phyloP scores from a whole-genome alignment of 371 early-diverging fungal species.

The Mortierella sp. region DNA sequence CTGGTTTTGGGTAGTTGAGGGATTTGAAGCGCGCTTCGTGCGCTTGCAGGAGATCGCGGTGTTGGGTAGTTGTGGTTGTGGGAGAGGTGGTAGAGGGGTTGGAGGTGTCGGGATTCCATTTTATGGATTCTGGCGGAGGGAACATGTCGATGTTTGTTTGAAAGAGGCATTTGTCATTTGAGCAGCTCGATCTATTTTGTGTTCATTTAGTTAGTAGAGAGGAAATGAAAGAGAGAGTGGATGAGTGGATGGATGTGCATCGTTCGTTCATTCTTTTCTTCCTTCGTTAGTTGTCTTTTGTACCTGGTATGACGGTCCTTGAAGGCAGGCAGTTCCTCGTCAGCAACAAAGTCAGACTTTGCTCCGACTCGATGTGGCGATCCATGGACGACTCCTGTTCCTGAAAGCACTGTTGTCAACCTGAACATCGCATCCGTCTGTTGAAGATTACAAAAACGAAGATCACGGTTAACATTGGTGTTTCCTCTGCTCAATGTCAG shows the following conservation, averaged over 20 bases:
- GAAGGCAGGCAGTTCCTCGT: constrained; percentile 64
- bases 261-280: not conserved
- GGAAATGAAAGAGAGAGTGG: too few species aligned
- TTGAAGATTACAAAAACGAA: not conserved
- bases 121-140: constrained; percentile 59
- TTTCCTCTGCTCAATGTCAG: too few species aligned
- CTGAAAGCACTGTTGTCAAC: constrained; percentile 61
- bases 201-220: not conserved
- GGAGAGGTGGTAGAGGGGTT: not conserved
- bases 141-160: constrained; percentile 68
- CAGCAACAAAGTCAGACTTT: constrained; percentile 61
- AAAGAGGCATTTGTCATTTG: constrained; percentile 71
- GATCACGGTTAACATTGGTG: not conserved
- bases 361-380: constrained; percentile 49
- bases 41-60: constrained; percentile 52
- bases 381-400: constrained; percentile 62
- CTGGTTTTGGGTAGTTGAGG: constrained; percentile 53
- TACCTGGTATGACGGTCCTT: constrained; percentile 64
- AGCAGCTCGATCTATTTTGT: constrained; percentile 63
- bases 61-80: constrained; percentile 3
- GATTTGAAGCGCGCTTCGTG: constrained; percentile 55
- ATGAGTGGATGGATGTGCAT: too few species aligned
- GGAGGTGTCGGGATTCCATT: constrained; percentile 39
- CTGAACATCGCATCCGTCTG: constrained; percentile 68
- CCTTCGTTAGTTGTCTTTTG: not conserved